Evolutionary conservation across 2,329 filamentous ascomycete species (phyloP).

Genomic region (Neonectria hederae): DNA sequence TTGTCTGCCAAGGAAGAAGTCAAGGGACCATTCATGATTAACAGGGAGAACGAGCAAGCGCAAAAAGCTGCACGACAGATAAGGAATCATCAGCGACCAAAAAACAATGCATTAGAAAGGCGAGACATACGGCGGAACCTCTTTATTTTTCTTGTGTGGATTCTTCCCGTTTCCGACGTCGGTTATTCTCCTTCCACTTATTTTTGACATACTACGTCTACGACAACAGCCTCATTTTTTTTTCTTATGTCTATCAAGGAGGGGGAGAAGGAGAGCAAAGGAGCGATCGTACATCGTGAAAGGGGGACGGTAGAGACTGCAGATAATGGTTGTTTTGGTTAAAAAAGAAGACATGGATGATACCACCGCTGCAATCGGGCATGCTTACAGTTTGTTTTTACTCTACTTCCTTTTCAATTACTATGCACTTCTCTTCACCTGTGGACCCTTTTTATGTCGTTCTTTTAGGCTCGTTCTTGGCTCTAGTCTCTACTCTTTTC

Average conservation of each 20-base stretch:
- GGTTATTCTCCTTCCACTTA: conserved; percentile 37
- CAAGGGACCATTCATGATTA: conserved; percentile 36
- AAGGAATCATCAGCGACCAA: conserved; percentile 37
- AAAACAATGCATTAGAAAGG: conserved; percentile 44
- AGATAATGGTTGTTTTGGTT: conserved; percentile 43
- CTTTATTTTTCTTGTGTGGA: conserved; percentile 26
- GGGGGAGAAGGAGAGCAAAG: conserved; percentile 13
- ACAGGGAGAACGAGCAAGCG: conserved; percentile 37
- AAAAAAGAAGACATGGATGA: conserved; percentile 51
- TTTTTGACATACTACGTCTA: conserved; percentile 35
- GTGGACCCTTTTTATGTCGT: conserved; percentile 14
- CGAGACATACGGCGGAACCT: conserved; percentile 38
- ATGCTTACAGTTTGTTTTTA: conserved; percentile 45
- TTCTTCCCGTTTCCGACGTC: conserved; percentile 24
- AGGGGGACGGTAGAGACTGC: conserved; percentile 28
- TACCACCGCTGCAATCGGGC: conserved; percentile 54
- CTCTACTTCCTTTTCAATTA: conserved; percentile 22
- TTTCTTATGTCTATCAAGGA: conserved; percentile 35
- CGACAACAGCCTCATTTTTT: conserved; percentile 35
- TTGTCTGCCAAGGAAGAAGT: conserved; percentile 32
- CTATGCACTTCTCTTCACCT: conserved; percentile 30
- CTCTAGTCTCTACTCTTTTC: conserved; percentile 34
- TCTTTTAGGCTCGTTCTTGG: conserved; percentile 28
- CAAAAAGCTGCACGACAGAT: conserved; percentile 38
- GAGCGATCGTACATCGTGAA: not conserved